Evolutionary conservation across 352 stramenopile genomes (phyloP).

Genomic region (Globisporangium nodosum): DNA sequence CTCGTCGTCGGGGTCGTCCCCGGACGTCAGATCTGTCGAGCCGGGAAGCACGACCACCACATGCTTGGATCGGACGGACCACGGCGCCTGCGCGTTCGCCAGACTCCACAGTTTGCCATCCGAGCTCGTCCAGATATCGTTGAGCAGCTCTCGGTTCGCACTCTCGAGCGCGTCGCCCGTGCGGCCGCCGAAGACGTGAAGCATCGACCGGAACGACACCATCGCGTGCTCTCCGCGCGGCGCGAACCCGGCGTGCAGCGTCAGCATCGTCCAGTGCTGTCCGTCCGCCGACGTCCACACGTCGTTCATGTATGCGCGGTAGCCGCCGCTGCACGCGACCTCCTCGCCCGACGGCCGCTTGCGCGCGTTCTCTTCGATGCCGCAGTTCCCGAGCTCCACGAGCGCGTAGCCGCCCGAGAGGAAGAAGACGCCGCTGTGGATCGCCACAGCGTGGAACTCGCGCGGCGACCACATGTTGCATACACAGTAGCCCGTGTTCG

Average conservation of each 20-base stretch:
- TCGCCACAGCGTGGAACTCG: constrained; percentile 56
- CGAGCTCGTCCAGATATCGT: constrained; percentile 64
- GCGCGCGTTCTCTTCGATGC: constrained; percentile 44
- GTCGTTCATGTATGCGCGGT: constrained; percentile 65
- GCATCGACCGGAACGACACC: constrained; percentile 41
- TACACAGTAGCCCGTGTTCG: constrained; percentile 42
- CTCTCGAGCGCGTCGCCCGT: constrained; percentile 23
- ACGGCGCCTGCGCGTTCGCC: constrained; percentile 26
- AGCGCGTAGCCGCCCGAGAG: constrained; percentile 60
- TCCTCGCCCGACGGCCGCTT: constrained; percentile 51
- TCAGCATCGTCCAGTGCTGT: constrained; percentile 47
- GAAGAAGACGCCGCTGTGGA: constrained; percentile 39
- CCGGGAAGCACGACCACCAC: constrained; percentile 36
- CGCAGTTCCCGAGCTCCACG: constrained; percentile 60
- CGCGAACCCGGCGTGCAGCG: constrained; percentile 30
- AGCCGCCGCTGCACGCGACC: constrained; percentile 56
- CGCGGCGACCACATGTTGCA: constrained; percentile 78
- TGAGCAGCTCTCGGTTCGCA: constrained; percentile 30
- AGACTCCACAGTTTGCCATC: constrained; percentile 41
- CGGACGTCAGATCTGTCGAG: constrained; percentile 28
- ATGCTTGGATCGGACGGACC: constrained; percentile 52
- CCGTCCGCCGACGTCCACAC: constrained; percentile 66
- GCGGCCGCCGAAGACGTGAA: constrained; percentile 59
- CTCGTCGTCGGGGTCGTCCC: constrained; percentile 41
- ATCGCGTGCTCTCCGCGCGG: constrained; percentile 67